Evolutionary conservation across 2,329 filamentous ascomycete species (phyloP).

Genomic region (Fusarium agapanthi): DNA sequence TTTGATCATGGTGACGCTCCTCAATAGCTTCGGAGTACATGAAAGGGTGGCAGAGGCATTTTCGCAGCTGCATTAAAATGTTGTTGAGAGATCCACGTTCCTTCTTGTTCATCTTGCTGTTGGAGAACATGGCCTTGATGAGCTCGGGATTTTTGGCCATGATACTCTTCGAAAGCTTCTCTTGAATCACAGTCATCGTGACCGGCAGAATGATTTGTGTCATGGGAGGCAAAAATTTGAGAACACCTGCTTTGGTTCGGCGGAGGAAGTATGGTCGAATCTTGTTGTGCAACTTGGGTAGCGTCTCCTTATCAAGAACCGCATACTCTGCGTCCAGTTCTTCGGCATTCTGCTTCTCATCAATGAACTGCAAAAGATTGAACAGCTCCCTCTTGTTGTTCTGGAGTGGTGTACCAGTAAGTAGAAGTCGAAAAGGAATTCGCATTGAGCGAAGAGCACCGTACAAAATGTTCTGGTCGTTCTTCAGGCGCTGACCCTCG

Average conservation of each 20-base stretch:
- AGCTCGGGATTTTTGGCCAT: constrained; percentile 89
- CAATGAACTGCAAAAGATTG: constrained; percentile 95
- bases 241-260: constrained; percentile 88
- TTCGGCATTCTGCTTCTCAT: constrained; percentile 74
- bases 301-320: constrained; percentile 83
- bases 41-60: constrained; percentile 95
- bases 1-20: constrained; percentile 72
- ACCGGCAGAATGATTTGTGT: constrained; percentile 94
- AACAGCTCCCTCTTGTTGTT: constrained; percentile 96
- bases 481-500: constrained; percentile 95
- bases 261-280: constrained; percentile 77
- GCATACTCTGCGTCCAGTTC: constrained; percentile 78
- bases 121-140: constrained; percentile 85
- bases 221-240: constrained; percentile 92
- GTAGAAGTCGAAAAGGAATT: constrained; percentile 82
- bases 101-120: constrained; percentile 69
- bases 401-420: constrained; percentile 92
- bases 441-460: constrained; percentile 75
- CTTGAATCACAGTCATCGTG: constrained; percentile 93
- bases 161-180: constrained; percentile 93
- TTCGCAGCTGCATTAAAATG: constrained; percentile 92
- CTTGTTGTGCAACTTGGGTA: constrained; percentile 81
- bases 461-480: constrained; percentile 87
- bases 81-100: constrained; percentile 90
- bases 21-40: constrained; percentile 92